Evolutionary conservation across 768 basidiomycete genomes (phyloP).

Genomic region (Termitomyces titanicus): DNA sequence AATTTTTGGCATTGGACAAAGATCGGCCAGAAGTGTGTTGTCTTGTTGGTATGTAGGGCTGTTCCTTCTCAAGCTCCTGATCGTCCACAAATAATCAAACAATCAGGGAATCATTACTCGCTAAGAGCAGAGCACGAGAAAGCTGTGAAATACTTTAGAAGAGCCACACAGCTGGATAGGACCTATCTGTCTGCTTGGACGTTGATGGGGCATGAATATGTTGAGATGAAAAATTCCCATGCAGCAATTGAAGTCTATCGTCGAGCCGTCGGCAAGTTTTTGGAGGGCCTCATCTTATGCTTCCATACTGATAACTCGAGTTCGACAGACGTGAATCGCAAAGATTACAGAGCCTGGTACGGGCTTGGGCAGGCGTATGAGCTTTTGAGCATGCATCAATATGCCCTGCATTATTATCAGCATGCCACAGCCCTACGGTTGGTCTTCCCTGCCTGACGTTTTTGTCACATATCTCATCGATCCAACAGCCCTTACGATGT

Average conservation of each 20-base stretch:
- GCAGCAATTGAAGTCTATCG: conserved; percentile 98
- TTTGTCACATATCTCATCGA: conserved; percentile 1
- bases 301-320: neutral
- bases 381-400: conserved; percentile 93
- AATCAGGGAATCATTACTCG: conserved; percentile 93
- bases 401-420: conserved; percentile 95
- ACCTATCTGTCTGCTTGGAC: conserved; percentile 98
- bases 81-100: conserved; percentile 1
- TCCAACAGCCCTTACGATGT: conserved; percentile 84
- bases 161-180: conserved; percentile 92
- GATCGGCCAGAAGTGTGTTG: conserved; percentile 96
- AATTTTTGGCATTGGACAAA: conserved; percentile 85
- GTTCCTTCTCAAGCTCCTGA: neutral
- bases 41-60: conserved; percentile 83
- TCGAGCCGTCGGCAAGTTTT: conserved; percentile 75
- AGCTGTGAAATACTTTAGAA: conserved; percentile 91
- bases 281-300: neutral
- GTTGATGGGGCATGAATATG: conserved; percentile 97
- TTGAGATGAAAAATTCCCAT: conserved; percentile 99
- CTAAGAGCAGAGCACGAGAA: conserved; percentile 92
- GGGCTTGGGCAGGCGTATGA: conserved; percentile 98
- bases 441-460: conserved; percentile 6
- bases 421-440: conserved; percentile 90
- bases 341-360: conserved; percentile 98
- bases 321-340: conserved; percentile 81